Conservation (phyloP, 805 yeast species). For the Zygosaccharomyces rouxii region DNA sequence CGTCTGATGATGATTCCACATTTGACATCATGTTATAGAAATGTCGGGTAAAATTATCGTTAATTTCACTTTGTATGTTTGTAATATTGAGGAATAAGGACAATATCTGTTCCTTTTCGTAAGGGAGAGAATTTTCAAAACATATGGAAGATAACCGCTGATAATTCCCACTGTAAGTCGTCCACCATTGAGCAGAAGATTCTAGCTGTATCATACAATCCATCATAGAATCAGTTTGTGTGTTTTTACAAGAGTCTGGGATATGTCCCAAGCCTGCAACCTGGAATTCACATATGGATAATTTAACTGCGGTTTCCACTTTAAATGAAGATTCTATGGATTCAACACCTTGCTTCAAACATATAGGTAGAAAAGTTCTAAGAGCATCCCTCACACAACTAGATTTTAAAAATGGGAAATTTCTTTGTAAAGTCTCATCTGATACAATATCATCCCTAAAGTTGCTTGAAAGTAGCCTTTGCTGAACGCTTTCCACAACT, state of each 20-base stretch:
- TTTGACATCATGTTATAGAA: constrained; percentile 8
- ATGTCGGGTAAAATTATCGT: constrained; percentile 12
- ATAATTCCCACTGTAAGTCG: constrained; percentile 64
- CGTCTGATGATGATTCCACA: constrained; percentile 10
- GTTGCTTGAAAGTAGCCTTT: constrained; percentile 3
- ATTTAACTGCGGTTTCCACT: constrained; percentile 42
- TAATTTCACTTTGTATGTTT: constrained; percentile 25
- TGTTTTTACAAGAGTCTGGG: constrained; percentile 27
- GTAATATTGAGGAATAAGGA: constrained; percentile 47
- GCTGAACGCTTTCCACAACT: constrained; percentile 6
- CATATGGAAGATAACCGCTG: constrained; percentile 52
- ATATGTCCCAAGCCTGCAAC: constrained; percentile 39
- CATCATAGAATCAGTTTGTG: constrained; percentile 18
- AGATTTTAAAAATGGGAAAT: constrained; percentile 24
- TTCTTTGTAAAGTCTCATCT: constrained; percentile 12
- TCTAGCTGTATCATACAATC: constrained; percentile 43
- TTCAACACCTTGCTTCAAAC: constrained; percentile 42
- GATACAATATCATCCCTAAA: constrained; percentile 5
- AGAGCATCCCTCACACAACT: constrained; percentile 42
- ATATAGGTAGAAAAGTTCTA: constrained; percentile 37
- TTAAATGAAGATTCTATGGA: constrained; percentile 33
- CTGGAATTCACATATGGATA: constrained; percentile 54
- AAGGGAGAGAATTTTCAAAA: constrained; percentile 47
- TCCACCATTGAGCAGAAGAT: constrained; percentile 60
- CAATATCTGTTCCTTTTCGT: constrained; percentile 48